These are phyloP conservation scores for Barnettozyma pratensis DNA, from an alignment of 805 yeast species.

Conservation along the genomic window DNA sequence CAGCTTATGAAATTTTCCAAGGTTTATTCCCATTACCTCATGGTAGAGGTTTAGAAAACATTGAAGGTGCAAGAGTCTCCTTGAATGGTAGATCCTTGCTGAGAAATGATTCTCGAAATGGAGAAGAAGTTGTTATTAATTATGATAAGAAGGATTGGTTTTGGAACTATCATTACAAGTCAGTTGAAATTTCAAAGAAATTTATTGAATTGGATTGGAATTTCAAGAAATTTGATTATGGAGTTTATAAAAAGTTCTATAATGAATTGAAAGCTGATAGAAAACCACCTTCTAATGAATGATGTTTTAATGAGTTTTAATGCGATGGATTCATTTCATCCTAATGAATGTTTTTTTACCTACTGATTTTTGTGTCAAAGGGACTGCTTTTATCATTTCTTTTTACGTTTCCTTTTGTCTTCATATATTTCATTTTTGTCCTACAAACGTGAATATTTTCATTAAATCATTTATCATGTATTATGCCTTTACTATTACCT, in stretches of 20 bases:
- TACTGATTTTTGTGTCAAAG: no score
- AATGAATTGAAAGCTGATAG: conserved; percentile 22
- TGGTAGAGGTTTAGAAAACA: conserved; percentile 22
- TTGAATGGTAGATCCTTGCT: conserved; percentile 7
- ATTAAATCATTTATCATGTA: no score
- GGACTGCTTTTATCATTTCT: no score
- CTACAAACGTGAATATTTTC: no score
- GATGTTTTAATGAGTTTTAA: no score
- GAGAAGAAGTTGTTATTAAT: conserved; percentile 30
- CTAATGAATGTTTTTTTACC: no score
- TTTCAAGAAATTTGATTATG: conserved; percentile 49
- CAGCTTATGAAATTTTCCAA: conserved; percentile 93
- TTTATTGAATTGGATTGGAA: conserved; percentile 60
- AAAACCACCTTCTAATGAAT: not conserved
- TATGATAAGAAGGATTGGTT: conserved; percentile 39
- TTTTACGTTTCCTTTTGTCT: no score
- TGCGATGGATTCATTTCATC: no score
- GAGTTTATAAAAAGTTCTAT: conserved; percentile 38
- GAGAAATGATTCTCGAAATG: conserved; percentile 5
- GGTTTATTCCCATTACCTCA: conserved; percentile 60
- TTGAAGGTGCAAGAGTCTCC: conserved; percentile 13
- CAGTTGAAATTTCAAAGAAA: conserved; percentile 55
- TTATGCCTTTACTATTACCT: no score
- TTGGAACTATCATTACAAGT: conserved; percentile 43
- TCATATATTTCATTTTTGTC: no score